Evolutionary conservation across 225 moss, liverwort and hornwort genomes (phyloP).

Genomic region (Marchantia polymorpha): DNA sequence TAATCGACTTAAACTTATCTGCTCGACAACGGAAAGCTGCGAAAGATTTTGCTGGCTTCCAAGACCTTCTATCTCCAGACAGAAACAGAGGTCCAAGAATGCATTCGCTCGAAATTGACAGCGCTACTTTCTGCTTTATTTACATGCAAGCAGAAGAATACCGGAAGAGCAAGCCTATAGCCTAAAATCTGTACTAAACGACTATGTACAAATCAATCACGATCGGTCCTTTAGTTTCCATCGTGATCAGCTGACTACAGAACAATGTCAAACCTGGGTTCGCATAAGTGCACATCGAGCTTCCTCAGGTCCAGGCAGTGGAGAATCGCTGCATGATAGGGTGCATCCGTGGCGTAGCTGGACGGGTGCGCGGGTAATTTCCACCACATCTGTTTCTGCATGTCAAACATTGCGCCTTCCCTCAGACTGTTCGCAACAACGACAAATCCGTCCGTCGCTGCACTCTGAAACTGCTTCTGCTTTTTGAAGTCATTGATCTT

Average conservation of each 20-base stretch:
- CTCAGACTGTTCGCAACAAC: neutral
- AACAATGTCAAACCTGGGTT: neutral
- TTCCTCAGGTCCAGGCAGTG: neutral
- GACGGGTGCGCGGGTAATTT: neutral
- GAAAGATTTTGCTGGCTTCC: too few species aligned
- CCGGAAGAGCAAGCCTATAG: too few species aligned
- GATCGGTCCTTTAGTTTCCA: too few species aligned
- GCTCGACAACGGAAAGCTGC: too few species aligned
- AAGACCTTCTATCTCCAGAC: too few species aligned
- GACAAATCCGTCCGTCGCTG: neutral
- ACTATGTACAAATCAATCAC: too few species aligned
- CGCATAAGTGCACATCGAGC: neutral
- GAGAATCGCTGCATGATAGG: neutral
- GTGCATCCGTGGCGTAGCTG: neutral
- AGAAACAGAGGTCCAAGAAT: too few species aligned
- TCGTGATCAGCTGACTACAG: neutral
- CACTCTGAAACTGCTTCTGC: neutral
- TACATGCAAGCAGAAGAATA: too few species aligned
- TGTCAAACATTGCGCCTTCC: neutral
- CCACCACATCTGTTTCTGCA: neutral
- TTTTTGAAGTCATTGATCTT: neutral
- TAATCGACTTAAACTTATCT: too few species aligned
- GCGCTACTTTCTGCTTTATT: too few species aligned
- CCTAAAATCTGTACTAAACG: too few species aligned
- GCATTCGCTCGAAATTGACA: too few species aligned